These are phyloP conservation scores for Ilex paraguariensis DNA, from an alignment of 305 asterid species.

Conservation along the genomic window DNA sequence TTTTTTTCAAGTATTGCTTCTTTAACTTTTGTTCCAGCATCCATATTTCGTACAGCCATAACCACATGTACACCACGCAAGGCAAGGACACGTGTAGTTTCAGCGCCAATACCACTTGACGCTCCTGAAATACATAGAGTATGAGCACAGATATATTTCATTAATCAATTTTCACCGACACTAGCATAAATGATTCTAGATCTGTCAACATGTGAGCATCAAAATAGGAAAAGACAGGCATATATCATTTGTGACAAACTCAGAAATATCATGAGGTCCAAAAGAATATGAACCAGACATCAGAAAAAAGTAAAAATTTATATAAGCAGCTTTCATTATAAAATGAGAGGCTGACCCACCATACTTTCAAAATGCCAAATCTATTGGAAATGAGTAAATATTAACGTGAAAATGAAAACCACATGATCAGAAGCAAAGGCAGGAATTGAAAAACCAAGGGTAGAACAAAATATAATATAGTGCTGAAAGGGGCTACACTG, in stretches of 20 bases:
- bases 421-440: not conserved
- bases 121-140: conserved; percentile 47
- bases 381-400: not conserved
- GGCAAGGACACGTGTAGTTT: conserved; percentile 61
- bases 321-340: too few relatives aligned
- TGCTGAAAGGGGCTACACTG: too few relatives aligned
- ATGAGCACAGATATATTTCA: conserved; percentile 1
- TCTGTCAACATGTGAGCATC: too few relatives aligned
- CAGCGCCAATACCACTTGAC: conserved; percentile 81
- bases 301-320: not conserved
- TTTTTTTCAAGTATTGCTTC: conserved; percentile 41
- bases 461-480: too few relatives aligned
- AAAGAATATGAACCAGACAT: too few relatives aligned
- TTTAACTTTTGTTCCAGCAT: conserved; percentile 36
- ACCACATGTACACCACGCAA: conserved; percentile 52
- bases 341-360: too few relatives aligned
- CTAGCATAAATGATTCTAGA: too few relatives aligned
- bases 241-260: not conserved
- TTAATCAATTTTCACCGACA: too few relatives aligned
- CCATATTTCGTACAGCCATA: conserved; percentile 72
- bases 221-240: not conserved
- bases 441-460: too few relatives aligned
- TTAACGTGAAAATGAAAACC: not conserved
- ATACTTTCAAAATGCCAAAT: not conserved
- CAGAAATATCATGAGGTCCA: not conserved